phyloP scores from a whole-genome alignment of 1,139 yeast species.

The Sugiyamaella neomexicana region DNA sequence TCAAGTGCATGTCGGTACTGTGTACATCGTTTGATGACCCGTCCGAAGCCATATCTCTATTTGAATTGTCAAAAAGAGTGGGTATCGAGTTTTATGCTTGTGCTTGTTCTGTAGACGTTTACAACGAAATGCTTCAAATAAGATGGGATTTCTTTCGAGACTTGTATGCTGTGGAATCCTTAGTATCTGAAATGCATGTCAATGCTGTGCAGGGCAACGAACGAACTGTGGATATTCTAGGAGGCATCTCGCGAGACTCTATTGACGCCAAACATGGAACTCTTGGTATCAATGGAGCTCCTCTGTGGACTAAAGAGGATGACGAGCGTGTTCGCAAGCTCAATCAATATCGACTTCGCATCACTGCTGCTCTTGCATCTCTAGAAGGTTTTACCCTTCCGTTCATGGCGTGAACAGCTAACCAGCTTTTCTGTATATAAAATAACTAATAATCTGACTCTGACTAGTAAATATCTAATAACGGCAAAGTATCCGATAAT shows the following conservation, averaged over 20 bases:
- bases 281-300: slow-evolving; percentile 28
- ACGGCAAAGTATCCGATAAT: no score
- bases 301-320: slow-evolving; percentile 41
- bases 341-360: slow-evolving; percentile 35
- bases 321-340: slow-evolving; percentile 36
- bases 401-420: background rate
- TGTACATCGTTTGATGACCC: slow-evolving; percentile 40
- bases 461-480: no score
- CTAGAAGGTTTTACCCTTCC: slow-evolving; percentile 16
- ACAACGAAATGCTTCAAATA: slow-evolving; percentile 43
- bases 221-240: slow-evolving; percentile 40
- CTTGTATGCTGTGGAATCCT: slow-evolving; percentile 39
- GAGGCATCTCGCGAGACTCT: slow-evolving; percentile 33
- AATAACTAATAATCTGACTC: no score
- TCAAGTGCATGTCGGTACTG: slow-evolving; percentile 34
- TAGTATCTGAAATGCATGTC: slow-evolving; percentile 45
- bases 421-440: no score
- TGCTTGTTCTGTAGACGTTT: slow-evolving; percentile 46
- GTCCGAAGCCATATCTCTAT: slow-evolving; percentile 43
- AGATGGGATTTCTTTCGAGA: slow-evolving; percentile 46
- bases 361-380: slow-evolving; percentile 22
- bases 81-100: slow-evolving; percentile 43
- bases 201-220: slow-evolving; percentile 46
- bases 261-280: slow-evolving; percentile 32
- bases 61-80: slow-evolving; percentile 42